Percentiles rank a stretch among this genome's conserved stretches.
These are phyloP conservation scores for Xylariales sp. DNA, from an alignment of 2,329 filamentous ascomycete genomes.

Conservation along the genomic window DNA sequence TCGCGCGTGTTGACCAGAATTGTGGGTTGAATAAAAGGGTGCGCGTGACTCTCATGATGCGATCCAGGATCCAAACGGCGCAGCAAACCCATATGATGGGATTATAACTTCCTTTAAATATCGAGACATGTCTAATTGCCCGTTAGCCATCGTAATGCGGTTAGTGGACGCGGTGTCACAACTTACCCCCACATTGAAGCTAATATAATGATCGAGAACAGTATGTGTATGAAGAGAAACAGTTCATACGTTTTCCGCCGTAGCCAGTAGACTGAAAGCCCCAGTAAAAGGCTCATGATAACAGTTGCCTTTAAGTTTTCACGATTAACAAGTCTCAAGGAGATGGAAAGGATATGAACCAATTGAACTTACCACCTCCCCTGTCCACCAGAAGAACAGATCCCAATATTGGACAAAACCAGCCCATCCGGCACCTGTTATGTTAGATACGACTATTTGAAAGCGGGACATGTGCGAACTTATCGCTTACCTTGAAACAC, in stretches of 20 bases:
- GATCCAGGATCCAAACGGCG: slow-evolving; percentile 45
- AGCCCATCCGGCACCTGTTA: slow-evolving; percentile 31
- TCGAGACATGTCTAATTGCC: no score
- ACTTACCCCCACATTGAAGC: slow-evolving; percentile 48
- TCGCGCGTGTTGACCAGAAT: slow-evolving; percentile 31
- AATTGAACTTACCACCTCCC: slow-evolving; percentile 41
- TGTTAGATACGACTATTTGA: not conserved
- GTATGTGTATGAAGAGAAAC: slow-evolving; percentile 46
- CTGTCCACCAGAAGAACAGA: slow-evolving; percentile 45
- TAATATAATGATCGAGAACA: slow-evolving; percentile 44
- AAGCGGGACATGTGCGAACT: no score
- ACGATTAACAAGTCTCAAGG: no score
- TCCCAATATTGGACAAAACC: slow-evolving; percentile 33
- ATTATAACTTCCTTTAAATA: slow-evolving; percentile 43
- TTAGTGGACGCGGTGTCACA: slow-evolving; percentile 9
- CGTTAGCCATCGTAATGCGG: not conserved
- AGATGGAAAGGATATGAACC: no score
- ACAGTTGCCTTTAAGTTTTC: slow-evolving; percentile 33
- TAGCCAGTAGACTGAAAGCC: slow-evolving; percentile 46
- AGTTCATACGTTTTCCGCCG: slow-evolving; percentile 48
- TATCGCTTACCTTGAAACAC: slow-evolving; percentile 30
- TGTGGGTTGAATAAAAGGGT: slow-evolving; percentile 34
- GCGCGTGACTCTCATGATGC: slow-evolving; percentile 39
- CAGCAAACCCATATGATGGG: slow-evolving; percentile 44
- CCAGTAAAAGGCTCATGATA: slow-evolving; percentile 39